phyloP scores from a whole-genome alignment of 176 grass and related monocot species.

The Aegilops longissima region DNA sequence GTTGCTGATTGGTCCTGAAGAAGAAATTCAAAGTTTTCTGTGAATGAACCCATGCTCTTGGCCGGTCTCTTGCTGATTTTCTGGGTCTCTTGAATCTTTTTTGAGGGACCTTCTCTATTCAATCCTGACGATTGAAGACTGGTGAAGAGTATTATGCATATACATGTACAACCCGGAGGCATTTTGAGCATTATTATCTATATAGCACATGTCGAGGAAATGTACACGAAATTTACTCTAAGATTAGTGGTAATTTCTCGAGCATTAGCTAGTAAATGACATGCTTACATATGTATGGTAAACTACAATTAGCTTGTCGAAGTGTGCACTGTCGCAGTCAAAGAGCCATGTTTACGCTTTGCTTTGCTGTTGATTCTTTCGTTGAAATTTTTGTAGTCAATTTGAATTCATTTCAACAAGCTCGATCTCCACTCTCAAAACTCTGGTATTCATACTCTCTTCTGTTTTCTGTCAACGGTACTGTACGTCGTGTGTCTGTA shows the following conservation, averaged over 20 bases:
- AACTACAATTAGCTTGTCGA: not conserved
- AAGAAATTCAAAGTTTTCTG: slow-evolving; percentile 43
- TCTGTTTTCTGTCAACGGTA: not conserved
- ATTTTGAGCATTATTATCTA: no score
- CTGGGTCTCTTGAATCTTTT: slow-evolving; percentile 3
- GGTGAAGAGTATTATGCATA: not conserved
- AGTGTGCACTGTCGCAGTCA: not conserved
- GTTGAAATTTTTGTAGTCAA: not conserved
- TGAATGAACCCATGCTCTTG: not conserved
- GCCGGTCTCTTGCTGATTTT: not conserved
- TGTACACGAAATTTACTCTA: slow-evolving; percentile 6
- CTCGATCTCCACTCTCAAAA: not conserved
- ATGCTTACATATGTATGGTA: not conserved
- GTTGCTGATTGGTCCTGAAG: not conserved
- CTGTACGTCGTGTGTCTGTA: not conserved
- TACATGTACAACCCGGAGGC: not conserved
- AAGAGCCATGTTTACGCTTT: not conserved
- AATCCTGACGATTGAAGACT: slow-evolving; percentile 24
- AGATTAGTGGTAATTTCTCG: slow-evolving; percentile 18
- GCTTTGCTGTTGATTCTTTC: not conserved
- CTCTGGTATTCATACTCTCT: not conserved
- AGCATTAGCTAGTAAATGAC: not conserved
- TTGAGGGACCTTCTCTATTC: not conserved
- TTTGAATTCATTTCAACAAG: not conserved
- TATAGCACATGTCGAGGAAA: slow-evolving; percentile 12